Base-by-base conservation (phyloP, 2,329 filamentous ascomycete genomes). In the Xylaria sp. region DNA sequence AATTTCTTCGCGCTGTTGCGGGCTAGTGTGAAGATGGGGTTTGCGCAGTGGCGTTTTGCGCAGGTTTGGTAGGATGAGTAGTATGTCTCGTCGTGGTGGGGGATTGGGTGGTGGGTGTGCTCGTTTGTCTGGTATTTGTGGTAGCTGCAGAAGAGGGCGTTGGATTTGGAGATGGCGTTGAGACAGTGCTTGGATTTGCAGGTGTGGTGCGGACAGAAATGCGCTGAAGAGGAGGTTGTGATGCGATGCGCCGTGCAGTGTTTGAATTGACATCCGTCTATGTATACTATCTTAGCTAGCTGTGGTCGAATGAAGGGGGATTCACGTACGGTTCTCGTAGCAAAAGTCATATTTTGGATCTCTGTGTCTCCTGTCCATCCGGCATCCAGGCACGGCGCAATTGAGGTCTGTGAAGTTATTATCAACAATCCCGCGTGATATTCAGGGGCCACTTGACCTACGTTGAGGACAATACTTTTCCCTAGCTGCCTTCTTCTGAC, bases 11-110 rank as follows among this genome's bases (percentile, higher is more conserved):
- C 58, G 60, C 51, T 67, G 63, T 63, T 68, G 59, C 68, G 74
- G 50, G 66, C 3, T 69, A 72, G n/a, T 66, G 74, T 57, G 63
- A 74, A 61, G 67, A 70, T 63, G 68, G 73, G 59, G 35, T 65
- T 11, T 1, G 49, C 34, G 55, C 66, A 68, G 13, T 57, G 57
- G 8, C n/a, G 23, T 6, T 54, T 61, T 10, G 63, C 49, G 63
- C 68, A 69, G 18, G 54, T 19, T 48, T 58, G 60, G 64, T 69
- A 66, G 8, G 48, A 52, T 59, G 65, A 69, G 58, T 58, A 67
- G 60, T 57, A 13, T 61, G 54, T 44, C 46, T 35, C 19, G 42
- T 47, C 37, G 13, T 13, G 6, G 42, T 51, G 3, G 19, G 42
- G 16, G 16, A 16, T 42, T 9, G 55, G 52, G 34, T 59, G 57